These are phyloP conservation scores for Cenchrus purpureus DNA, from an alignment of 176 grass and related monocot genomes.

Conservation along the genomic window DNA sequence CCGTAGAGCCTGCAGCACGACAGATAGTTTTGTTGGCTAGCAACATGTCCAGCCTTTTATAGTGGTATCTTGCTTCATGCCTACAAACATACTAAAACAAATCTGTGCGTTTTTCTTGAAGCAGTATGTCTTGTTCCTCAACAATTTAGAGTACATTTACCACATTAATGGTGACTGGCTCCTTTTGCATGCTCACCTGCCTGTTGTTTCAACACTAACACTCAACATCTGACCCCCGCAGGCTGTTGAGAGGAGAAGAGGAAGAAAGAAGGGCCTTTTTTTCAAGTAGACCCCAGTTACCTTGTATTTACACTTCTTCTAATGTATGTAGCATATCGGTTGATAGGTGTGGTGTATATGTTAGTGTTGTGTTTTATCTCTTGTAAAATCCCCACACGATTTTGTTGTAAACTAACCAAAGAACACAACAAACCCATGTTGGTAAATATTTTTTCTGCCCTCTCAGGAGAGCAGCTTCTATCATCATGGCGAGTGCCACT, in stretches of 20 bases:
- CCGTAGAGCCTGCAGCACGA: not conserved
- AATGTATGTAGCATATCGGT: constrained; percentile 26
- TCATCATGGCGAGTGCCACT: not conserved
- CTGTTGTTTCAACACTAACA: constrained; percentile 13
- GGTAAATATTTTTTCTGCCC: not conserved
- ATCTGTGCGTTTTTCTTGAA: not conserved
- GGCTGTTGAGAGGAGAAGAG: constrained; percentile 87
- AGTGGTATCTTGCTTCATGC: not conserved
- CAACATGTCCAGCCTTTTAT: not conserved
- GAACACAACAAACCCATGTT: not conserved
- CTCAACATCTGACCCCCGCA: constrained; percentile 36
- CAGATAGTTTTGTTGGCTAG: not conserved
- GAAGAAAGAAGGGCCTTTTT: constrained; percentile 73
- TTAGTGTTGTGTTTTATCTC: constrained; percentile 14
- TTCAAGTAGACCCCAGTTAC: constrained; percentile 70
- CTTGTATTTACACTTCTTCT: not conserved
- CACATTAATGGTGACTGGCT: not conserved
- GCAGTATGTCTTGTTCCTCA: not conserved
- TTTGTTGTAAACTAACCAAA: constrained; percentile 27
- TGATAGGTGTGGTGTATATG: not conserved
- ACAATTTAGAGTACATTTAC: not conserved
- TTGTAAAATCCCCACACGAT: constrained; percentile 25
- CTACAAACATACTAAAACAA: not conserved
- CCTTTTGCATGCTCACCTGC: not conserved
- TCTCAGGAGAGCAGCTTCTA: not conserved